Conservation (phyloP, 352 stramenopile genomes). For the Globisporangium uncinulatum region DNA sequence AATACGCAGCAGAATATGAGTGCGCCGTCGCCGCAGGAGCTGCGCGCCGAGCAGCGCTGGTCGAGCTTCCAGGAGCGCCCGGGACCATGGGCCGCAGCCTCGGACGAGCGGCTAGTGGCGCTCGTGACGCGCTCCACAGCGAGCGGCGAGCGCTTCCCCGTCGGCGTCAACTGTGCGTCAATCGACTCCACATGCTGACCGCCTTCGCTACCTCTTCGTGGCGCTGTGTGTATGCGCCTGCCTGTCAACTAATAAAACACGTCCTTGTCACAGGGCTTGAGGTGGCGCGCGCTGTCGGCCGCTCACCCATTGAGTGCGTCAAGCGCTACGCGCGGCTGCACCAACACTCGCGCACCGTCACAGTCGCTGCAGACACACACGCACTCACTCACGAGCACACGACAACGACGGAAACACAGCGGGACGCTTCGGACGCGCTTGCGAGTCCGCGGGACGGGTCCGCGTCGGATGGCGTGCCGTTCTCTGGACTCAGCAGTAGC, state of each 20-base stretch:
- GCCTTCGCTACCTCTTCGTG: background rate
- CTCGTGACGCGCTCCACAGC: slow-evolving; percentile 61
- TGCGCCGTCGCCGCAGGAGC: slow-evolving; percentile 30
- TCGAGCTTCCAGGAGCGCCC: slow-evolving; percentile 33
- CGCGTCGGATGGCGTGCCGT: slow-evolving; percentile 19
- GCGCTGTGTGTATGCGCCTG: too few relatives aligned
- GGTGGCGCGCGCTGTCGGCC: slow-evolving; percentile 45
- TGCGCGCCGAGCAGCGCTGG: slow-evolving; percentile 61
- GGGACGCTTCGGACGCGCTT: background rate
- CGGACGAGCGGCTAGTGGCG: slow-evolving; percentile 57
- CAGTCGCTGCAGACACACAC: background rate
- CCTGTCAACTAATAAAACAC: background rate
- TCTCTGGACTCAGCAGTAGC: slow-evolving; percentile 36
- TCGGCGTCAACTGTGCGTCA: slow-evolving; percentile 75
- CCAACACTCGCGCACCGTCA: slow-evolving; percentile 4
- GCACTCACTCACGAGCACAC: too few relatives aligned
- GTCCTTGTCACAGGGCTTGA: slow-evolving; percentile 44
- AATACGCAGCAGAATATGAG: background rate
- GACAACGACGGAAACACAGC: too few relatives aligned
- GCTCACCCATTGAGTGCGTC: slow-evolving; percentile 71
- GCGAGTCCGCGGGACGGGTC: slow-evolving; percentile 18
- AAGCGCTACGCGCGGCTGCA: slow-evolving; percentile 77
- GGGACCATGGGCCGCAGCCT: slow-evolving; percentile 34
- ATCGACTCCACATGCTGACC: too few relatives aligned
- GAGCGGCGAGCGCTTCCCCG: slow-evolving; percentile 73